Conservation (phyloP, 306 rosid species). For the Fragaria iinumae region DNA sequence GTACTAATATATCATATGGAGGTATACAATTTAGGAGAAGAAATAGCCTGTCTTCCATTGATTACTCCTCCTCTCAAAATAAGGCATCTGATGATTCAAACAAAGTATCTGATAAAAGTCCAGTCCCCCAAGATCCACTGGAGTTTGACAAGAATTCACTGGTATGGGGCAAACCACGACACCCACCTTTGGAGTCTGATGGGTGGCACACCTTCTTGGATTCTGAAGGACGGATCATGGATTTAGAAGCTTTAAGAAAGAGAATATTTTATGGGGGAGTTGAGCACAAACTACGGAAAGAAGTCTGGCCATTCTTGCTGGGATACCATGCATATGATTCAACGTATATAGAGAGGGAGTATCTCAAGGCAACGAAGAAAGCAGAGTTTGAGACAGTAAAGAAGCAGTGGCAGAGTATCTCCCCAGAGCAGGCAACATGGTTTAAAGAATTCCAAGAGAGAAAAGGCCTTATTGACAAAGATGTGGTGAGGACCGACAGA, state of each 20-base stretch:
- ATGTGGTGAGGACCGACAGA: slow-evolving; percentile 98
- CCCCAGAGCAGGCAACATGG: slow-evolving; percentile 77
- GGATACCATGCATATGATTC: slow-evolving; percentile 79
- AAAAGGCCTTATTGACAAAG: slow-evolving; percentile 94
- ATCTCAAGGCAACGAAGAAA: slow-evolving; percentile 59
- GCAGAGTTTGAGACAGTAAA: slow-evolving; percentile 78
- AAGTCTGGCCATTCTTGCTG: slow-evolving; percentile 90
- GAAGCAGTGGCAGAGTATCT: slow-evolving; percentile 97
- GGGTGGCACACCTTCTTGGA: slow-evolving; percentile 91
- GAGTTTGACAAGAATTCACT: slow-evolving; percentile 72
- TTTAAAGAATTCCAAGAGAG: slow-evolving; percentile 96
- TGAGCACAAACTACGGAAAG: slow-evolving; percentile 69
- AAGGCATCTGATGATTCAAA: slow-evolving; percentile 41
- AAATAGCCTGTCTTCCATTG: slow-evolving; percentile 40
- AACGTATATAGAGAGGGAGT: slow-evolving; percentile 92
- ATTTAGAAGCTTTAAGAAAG: slow-evolving; percentile 72
- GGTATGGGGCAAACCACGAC: slow-evolving; percentile 94
- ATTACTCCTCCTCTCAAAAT: slow-evolving; percentile 35
- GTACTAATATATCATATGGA: slow-evolving; percentile 49
- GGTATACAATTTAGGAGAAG: slow-evolving; percentile 45
- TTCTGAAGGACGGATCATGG: slow-evolving; percentile 76
- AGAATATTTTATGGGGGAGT: slow-evolving; percentile 97
- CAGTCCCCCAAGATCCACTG: slow-evolving; percentile 55
- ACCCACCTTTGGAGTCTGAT: slow-evolving; percentile 66
- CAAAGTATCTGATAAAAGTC: slow-evolving; percentile 38